Percentiles rank a stretch among this genome's conserved stretches.
phyloP scores from a whole-genome alignment of 2,329 filamentous ascomycete genomes.

The Stenocarpella maydis region DNA sequence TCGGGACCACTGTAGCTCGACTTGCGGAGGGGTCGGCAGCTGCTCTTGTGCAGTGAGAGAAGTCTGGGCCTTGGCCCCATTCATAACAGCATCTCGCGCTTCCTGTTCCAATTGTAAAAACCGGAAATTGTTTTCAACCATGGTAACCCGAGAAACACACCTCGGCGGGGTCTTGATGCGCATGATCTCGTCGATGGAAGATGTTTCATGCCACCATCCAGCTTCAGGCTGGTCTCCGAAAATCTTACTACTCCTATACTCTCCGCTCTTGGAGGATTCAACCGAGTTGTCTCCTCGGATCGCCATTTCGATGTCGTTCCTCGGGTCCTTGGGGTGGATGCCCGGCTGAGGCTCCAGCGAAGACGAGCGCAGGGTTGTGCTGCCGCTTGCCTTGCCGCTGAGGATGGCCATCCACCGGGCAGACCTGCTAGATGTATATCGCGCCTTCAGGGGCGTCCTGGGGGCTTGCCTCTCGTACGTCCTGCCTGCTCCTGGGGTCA shows the following conservation, averaged over 20 bases:
- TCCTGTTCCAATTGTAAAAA: slow-evolving; percentile 13
- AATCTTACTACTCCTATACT: background rate
- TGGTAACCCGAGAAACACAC: background rate
- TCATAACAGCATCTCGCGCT: background rate
- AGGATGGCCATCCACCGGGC: background rate
- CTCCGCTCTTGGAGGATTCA: background rate
- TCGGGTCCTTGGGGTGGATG: background rate
- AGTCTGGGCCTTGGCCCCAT: background rate
- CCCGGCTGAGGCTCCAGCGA: background rate
- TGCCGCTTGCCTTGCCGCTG: slow-evolving; percentile 5
- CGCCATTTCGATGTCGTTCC: slow-evolving; percentile 4
- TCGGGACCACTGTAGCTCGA: background rate
- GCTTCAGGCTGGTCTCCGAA: background rate
- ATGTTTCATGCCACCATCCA: background rate
- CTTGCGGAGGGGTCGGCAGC: slow-evolving; percentile 1
- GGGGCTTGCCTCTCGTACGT: background rate
- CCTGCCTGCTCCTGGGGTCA: background rate
- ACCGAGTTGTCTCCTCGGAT: background rate
- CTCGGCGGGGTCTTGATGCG: slow-evolving; percentile 15
- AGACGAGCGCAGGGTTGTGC: slow-evolving; percentile 7
- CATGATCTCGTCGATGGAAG: slow-evolving; percentile 1
- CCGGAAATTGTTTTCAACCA: background rate
- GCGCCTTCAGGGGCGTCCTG: background rate
- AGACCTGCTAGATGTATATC: background rate
- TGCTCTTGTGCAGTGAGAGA: slow-evolving; percentile 7